Percentiles rank a stretch among this genome's conserved stretches.
phyloP scores from a whole-genome alignment of 2,329 filamentous ascomycete species.

The Nothophaeocryptopus gaeumannii region DNA sequence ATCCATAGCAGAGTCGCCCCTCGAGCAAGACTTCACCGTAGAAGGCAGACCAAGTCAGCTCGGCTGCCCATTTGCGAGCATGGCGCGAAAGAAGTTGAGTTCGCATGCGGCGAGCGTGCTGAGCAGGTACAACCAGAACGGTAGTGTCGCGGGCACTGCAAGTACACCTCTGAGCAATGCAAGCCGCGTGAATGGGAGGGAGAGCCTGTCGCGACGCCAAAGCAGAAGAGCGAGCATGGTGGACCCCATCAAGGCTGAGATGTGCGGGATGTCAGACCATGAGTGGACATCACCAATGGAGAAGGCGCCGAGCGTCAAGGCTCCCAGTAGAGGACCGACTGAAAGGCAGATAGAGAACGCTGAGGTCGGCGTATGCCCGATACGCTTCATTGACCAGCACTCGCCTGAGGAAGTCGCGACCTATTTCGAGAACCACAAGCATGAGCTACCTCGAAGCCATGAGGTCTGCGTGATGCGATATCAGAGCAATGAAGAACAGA shows the following conservation, averaged over 20 bases:
- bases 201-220: slow-evolving; percentile 38
- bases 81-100: slow-evolving; percentile 42
- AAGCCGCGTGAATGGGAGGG: slow-evolving; percentile 41
- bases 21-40: slow-evolving; percentile 90
- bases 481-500: slow-evolving; percentile 79
- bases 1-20: slow-evolving; percentile 40
- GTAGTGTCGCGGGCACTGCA: slow-evolving; percentile 21
- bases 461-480: slow-evolving; percentile 89
- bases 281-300: slow-evolving; percentile 8
- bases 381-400: slow-evolving; percentile 87
- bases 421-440: slow-evolving; percentile 93
- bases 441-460: slow-evolving; percentile 89
- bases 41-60: slow-evolving; percentile 75
- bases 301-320: slow-evolving; percentile 10
- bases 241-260: slow-evolving; percentile 38
- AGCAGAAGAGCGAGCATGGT: slow-evolving; percentile 32
- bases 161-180: slow-evolving; percentile 29
- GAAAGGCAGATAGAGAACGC: slow-evolving; percentile 27
- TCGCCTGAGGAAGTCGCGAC: slow-evolving; percentile 88
- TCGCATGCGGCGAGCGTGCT: slow-evolving; percentile 41
- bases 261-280: slow-evolving; percentile 35
- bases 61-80: slow-evolving; percentile 73
- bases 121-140: slow-evolving; percentile 35
- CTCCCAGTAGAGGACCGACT: slow-evolving; percentile 11
- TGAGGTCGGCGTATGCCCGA: slow-evolving; percentile 71